phyloP scores from a whole-genome alignment of 768 basidiomycete species.

The Lactarius vividus region DNA sequence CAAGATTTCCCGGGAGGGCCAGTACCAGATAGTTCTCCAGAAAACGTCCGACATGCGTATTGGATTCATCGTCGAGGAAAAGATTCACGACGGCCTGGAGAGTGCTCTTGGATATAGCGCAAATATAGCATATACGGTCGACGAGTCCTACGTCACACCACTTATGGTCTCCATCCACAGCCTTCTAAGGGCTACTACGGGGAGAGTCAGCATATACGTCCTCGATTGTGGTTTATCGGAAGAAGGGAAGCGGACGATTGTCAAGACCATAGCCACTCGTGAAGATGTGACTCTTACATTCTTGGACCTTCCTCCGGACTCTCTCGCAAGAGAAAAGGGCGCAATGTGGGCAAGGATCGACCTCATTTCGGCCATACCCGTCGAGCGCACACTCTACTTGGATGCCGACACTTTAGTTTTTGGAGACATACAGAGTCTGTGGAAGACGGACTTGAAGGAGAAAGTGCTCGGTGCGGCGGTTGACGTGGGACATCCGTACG shows the following conservation, averaged over 20 bases:
- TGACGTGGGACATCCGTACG: constrained; percentile 52
- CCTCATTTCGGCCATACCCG: constrained; percentile 44
- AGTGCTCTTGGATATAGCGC: constrained; percentile 44
- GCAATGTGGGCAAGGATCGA: constrained; percentile 49
- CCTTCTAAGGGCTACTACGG: constrained; percentile 36
- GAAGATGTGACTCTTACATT: constrained; percentile 44
- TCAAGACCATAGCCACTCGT: constrained; percentile 31
- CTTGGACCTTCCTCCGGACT: constrained; percentile 36
- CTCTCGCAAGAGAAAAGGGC: constrained; percentile 35
- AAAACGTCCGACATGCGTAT: constrained; percentile 53
- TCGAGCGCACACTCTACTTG: constrained; percentile 50
- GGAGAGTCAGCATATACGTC: constrained; percentile 48
- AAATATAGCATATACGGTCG: constrained; percentile 45
- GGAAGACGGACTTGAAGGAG: constrained; percentile 45
- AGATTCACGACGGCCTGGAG: constrained; percentile 9
- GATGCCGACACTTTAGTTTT: constrained; percentile 53
- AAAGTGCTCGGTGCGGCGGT: constrained; percentile 43
- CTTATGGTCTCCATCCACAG: constrained; percentile 49
- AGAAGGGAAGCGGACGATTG: constrained; percentile 37
- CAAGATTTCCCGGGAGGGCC: constrained; percentile 36
- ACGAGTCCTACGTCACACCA: constrained; percentile 47
- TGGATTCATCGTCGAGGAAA: constrained; percentile 42
- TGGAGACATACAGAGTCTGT: constrained; percentile 40
- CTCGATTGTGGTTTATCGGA: constrained; percentile 45
- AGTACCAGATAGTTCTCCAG: constrained; percentile 53